Evolutionary conservation across 768 basidiomycete species (phyloP).

Genomic region (Xerocomellus dryophilus): DNA sequence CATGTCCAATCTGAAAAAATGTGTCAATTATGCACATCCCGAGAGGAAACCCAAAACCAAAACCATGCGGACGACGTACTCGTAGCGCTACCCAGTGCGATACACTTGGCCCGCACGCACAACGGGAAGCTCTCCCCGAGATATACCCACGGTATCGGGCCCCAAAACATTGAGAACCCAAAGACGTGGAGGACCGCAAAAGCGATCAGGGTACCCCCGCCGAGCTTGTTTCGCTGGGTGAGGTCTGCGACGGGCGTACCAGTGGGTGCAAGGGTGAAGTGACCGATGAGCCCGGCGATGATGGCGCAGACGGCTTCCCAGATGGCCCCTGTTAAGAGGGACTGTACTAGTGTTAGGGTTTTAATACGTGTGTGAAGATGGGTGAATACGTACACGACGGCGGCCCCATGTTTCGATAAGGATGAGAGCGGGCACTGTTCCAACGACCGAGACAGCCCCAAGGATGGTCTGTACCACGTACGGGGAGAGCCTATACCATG

Average conservation of each 20-base stretch:
- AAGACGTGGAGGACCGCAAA: conserved; percentile 75
- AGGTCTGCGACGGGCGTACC: conserved; percentile 46
- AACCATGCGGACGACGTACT: conserved; percentile 28
- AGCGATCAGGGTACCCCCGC: conserved; percentile 56
- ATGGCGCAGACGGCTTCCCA: conserved; percentile 59
- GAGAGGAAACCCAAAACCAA: not conserved
- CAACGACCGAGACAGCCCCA: conserved; percentile 68
- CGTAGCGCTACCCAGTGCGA: conserved; percentile 64
- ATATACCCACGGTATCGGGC: conserved; percentile 72
- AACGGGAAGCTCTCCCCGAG: conserved; percentile 81
- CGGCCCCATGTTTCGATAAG: conserved; percentile 77
- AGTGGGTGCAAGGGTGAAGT: conserved; percentile 57
- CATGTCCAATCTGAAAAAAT: conserved; percentile 52
- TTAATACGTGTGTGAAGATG: conserved; percentile 20
- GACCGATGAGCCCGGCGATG: conserved; percentile 69
- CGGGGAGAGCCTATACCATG: conserved; percentile 45
- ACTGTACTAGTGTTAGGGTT: not conserved
- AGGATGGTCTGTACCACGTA: conserved; percentile 73
- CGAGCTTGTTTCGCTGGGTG: conserved; percentile 50
- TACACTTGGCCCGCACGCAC: conserved; percentile 70
- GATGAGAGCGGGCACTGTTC: conserved; percentile 65
- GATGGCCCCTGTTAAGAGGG: conserved; percentile 42
- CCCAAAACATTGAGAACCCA: conserved; percentile 73
- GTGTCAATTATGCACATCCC: not conserved
- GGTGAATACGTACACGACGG: conserved; percentile 43